Percentiles rank a stretch among this genome's conserved stretches.
phyloP scores from a whole-genome alignment of 2,329 filamentous ascomycete genomes.

The Aspergillus brasiliensis region DNA sequence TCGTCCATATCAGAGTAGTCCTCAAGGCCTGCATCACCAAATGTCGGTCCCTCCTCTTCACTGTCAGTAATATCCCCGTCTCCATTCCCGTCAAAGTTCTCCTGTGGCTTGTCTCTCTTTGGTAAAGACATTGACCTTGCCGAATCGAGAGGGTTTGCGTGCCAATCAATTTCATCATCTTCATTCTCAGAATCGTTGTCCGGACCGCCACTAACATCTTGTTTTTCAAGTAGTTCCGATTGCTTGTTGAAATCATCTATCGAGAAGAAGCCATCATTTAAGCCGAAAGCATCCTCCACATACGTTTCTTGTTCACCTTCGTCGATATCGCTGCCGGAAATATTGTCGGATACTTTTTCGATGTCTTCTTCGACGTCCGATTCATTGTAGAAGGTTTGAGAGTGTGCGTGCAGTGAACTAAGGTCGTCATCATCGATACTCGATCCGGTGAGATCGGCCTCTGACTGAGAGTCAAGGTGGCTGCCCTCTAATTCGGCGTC shows the following conservation, averaged over 20 bases:
- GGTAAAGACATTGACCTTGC: conserved; percentile 15
- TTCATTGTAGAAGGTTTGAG: conserved; percentile 11
- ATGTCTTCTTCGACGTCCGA: conserved; percentile 13
- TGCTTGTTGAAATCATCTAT: conserved; percentile 97
- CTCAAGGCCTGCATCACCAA: conserved; percentile 75
- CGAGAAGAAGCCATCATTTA: conserved; percentile 98
- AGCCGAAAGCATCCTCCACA: conserved; percentile 73
- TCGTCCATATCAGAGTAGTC: conserved; percentile 65
- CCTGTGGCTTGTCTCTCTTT: conserved; percentile 12
- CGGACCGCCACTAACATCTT: conserved; percentile 75
- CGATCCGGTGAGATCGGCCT: conserved; percentile 16
- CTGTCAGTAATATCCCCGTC: conserved; percentile 57
- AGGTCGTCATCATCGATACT: conserved; percentile 19
- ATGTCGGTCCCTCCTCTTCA: conserved; percentile 77
- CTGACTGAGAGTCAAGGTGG: conserved; percentile 17
- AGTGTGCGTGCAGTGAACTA: not conserved
- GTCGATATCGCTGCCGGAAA: conserved; percentile 25
- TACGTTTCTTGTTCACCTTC: conserved; percentile 54
- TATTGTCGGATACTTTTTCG: conserved; percentile 16
- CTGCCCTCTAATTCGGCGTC: conserved; percentile 19
- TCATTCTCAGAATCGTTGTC: conserved; percentile 75
- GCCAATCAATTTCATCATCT: conserved; percentile 84
- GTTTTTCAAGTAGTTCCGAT: conserved; percentile 83
- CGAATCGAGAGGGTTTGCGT: conserved; percentile 68
- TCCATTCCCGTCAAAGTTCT: conserved; percentile 47